Base-by-base conservation (phyloP, 164 flowering plant species). In the Magnolia officinalis region DNA sequence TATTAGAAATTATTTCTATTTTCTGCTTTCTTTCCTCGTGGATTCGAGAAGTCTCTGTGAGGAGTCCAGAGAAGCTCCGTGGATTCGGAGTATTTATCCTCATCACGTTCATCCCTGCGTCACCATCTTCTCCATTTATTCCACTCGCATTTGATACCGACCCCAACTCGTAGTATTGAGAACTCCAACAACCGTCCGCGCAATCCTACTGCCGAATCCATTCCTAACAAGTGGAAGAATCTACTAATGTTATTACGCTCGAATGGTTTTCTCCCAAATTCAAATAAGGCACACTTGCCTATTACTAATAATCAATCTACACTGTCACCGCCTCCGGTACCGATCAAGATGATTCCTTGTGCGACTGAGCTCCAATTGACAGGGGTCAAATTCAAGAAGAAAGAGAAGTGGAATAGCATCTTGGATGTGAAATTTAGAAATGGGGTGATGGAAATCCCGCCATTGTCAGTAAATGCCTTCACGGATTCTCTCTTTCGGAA, bases 401-500 rank as follows among this genome's bases (percentile, higher is more conserved):
- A 31, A 52, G 52, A 75, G 10, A 6, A 18, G 37, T 61, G 2
- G 75, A 23, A 50, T 79, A 82, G 79, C 70, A 59, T 82, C 6
- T 37, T 85, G 14, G 79, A 85, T 59, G 49, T 87, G 1, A 67
- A 66, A 14, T 87, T 85, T 31, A 26, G 0, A 0, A 45, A 80
- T 6, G 86, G 89, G 1, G 76, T 80, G 10, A 52, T 85, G 1
- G 55, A 74, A 71, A 82, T 87, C 70, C 87, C 87, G 8, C 74
- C 67, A 18, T 1, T 87, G 2, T 0, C 7, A 6, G 37, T 85
- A 16, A 37, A 52, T 20, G 67, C 31, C 0, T 37, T 51, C 23
- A 78, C 83, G 8, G 76, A 78, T 20, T 23, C 29, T 1, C 67
- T 82, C 21, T n/a, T 87, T 7, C 63, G 81, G 70, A 87, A 87